A percentile compares a stretch with the other conserved stretches of the same genome.
These are phyloP conservation scores for Murraya paniculata DNA, from an alignment of 345 rosid species.

Conservation along the genomic window DNA sequence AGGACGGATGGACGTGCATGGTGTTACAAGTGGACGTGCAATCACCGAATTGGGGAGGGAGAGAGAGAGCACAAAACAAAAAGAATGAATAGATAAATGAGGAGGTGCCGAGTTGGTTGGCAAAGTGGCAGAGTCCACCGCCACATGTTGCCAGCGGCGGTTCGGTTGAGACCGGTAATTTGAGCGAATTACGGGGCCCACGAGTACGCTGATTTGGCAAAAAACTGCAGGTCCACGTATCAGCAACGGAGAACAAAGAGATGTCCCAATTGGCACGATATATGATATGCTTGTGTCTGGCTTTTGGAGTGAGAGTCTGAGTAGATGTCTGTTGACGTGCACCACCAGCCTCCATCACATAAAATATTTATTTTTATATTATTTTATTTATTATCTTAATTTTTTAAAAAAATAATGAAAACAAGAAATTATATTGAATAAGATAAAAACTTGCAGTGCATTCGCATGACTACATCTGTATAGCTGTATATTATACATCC, in stretches of 20 bases:
- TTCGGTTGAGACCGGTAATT: slow-evolving; percentile 16
- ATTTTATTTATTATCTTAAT: not conserved
- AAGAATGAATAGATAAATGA: not conserved
- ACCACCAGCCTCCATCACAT: slow-evolving; percentile 33
- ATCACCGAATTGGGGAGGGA: not conserved
- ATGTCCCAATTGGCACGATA: slow-evolving; percentile 3
- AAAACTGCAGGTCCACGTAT: slow-evolving; percentile 35
- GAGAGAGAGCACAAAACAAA: not conserved
- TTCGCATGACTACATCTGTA: not conserved
- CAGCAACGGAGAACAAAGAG: slow-evolving; percentile 16
- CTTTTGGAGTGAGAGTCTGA: slow-evolving; percentile 19
- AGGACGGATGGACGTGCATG: not conserved
- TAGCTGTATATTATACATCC: not conserved
- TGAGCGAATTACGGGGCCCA: slow-evolving; percentile 6
- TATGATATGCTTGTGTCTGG: slow-evolving; percentile 21
- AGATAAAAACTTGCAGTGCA: not conserved
- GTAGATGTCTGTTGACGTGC: slow-evolving; percentile 50
- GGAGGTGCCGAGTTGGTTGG: slow-evolving; percentile 17
- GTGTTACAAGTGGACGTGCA: not conserved
- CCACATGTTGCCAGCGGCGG: slow-evolving; percentile 9
- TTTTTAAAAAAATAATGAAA: not conserved
- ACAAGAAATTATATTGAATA: too few relatives aligned
- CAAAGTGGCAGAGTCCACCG: slow-evolving; percentile 4
- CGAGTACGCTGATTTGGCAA: slow-evolving; percentile 20
- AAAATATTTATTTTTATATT: not conserved